A percentile compares a stretch with the other conserved stretches of the same genome.
Conservation (phyloP, 2,329 filamentous ascomycete genomes). For the Aspergillus hortae region DNA sequence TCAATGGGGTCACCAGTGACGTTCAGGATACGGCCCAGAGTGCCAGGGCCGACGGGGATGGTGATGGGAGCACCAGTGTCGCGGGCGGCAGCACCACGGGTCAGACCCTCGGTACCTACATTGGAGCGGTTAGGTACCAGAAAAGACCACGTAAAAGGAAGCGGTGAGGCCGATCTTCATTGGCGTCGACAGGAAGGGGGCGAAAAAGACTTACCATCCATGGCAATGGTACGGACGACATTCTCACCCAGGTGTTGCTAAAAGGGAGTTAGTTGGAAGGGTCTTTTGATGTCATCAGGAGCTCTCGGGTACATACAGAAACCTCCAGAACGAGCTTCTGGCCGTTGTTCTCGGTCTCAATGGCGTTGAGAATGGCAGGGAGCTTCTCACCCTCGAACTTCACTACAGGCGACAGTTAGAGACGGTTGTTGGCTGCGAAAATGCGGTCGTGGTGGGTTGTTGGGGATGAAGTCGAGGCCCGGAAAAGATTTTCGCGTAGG, state of each 20-base stretch:
- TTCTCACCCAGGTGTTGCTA: constrained; percentile 99
- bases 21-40: constrained; percentile 99
- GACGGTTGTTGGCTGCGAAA: constrained; percentile 15
- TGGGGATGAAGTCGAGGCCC: constrained; percentile 34
- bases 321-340: constrained; percentile 96
- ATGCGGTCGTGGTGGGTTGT: constrained; percentile 28
- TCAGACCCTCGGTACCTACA: constrained; percentile 96
- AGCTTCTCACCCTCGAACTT: constrained; percentile 96
- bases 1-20: constrained; percentile 99
- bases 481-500: constrained; percentile 29
- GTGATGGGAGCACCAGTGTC: constrained; percentile 95
- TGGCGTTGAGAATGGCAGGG: constrained; percentile 94
- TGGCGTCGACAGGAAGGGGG: neutral
- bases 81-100: constrained; percentile 77
- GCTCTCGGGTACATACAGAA: constrained; percentile 62
- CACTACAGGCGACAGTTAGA: constrained; percentile 57
- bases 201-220: constrained; percentile 74
- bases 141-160: neutral
- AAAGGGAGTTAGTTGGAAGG: constrained; percentile 20
- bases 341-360: constrained; percentile 85
- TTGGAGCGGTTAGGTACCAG: constrained; percentile 1
- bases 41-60: constrained; percentile 89
- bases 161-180: neutral
- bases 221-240: constrained; percentile 99
- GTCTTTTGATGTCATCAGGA: constrained; percentile 14